Conservation (phyloP, 169 alveolate species). For the Besnoitia besnoiti region DNA sequence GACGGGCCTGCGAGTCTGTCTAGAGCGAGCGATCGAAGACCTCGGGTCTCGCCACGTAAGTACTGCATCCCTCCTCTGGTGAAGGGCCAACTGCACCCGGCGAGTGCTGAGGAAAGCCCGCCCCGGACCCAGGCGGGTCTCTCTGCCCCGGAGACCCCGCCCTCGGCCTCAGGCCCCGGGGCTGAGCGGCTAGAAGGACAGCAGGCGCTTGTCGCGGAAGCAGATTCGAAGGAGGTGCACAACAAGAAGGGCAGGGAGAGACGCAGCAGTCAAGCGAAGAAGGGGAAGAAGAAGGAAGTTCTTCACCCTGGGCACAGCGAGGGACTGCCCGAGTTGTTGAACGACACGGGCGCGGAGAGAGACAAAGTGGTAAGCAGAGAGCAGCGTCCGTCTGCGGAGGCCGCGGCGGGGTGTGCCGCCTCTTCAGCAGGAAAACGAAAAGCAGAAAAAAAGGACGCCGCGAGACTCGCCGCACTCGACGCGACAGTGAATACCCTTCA, state of each 20-base stretch:
- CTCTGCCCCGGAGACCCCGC: no score
- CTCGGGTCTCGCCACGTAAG: no score
- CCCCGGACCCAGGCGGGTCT: no score
- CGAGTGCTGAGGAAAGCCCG: no score
- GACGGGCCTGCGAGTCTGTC: no score
- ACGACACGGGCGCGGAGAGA: no score
- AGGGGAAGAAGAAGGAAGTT: not conserved
- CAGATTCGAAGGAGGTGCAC: not conserved
- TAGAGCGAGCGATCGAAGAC: no score
- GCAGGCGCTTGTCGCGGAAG: not conserved
- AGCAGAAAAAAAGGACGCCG: not conserved
- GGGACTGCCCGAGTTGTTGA: no score
- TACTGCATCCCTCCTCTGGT: no score
- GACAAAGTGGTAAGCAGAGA: not conserved
- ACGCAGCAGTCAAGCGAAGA: not conserved
- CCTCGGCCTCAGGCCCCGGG: not conserved
- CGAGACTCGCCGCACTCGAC: conserved; percentile 18
- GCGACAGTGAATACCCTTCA: conserved; percentile 5
- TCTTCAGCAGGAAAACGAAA: conserved; percentile 5
- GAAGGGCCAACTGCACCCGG: no score
- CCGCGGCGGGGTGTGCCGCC: no score
- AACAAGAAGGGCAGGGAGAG: not conserved
- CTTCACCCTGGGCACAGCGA: not conserved
- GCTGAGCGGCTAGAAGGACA: not conserved
- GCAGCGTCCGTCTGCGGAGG: not conserved